Evolutionary conservation across 768 basidiomycete species (phyloP).

Genomic region (Boletus reticulatus): DNA sequence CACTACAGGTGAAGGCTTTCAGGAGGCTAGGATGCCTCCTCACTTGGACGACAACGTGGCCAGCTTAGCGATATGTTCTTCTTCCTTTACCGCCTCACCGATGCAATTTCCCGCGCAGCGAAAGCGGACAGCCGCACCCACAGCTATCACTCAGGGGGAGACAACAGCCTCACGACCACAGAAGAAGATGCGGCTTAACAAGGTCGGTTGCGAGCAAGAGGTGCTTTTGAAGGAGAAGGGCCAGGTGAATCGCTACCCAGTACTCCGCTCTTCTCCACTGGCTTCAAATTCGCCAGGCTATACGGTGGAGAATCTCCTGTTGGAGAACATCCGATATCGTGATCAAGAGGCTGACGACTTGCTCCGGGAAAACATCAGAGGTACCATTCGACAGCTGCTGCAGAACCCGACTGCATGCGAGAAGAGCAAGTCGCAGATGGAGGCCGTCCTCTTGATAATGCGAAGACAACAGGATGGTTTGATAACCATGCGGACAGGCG

Average conservation of each 20-base stretch:
- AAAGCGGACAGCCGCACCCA: background rate
- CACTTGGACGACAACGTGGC: too few relatives aligned
- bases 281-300: background rate
- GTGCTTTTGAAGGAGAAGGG: background rate
- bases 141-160: background rate
- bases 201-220: background rate
- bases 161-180: background rate
- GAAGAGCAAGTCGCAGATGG: slow-evolving; percentile 4
- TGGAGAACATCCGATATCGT: background rate
- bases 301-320: background rate
- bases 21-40: too few relatives aligned
- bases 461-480: background rate
- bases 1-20: too few relatives aligned
- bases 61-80: too few relatives aligned
- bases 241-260: background rate
- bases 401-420: background rate
- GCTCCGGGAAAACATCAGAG: background rate
- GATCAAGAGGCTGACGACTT: background rate
- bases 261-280: background rate
- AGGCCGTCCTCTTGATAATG: background rate
- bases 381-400: background rate
- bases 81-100: background rate
- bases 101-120: background rate
- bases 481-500: slow-evolving; percentile 5
- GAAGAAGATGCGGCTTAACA: background rate